Base-by-base conservation (phyloP, 148 eudicot genomes). In the Spergularia marina region DNA sequence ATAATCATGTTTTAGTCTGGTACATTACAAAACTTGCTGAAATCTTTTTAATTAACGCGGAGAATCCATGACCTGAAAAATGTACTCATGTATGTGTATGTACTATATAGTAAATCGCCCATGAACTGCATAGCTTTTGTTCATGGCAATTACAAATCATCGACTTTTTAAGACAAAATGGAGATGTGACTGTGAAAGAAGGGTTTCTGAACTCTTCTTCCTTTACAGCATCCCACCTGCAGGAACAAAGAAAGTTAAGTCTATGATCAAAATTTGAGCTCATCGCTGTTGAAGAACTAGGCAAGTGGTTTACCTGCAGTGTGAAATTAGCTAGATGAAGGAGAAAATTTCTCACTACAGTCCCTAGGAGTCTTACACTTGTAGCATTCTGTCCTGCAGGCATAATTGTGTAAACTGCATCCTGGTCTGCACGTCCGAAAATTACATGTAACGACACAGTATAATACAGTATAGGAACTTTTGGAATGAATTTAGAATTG, bases 351-450 rank as follows among this genome's bases (percentile, higher is more conserved):
- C 85, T 77, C 51, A 87, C 91, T 86, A 62, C 30, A 85, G 58
- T 89, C 88, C 70, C 79, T 87, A 1, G 90, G 87, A 21, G 81
- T 80, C 75, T 78, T 85, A 89, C 97, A 92, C 73, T 86, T 87
- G 47, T 69, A 87, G 61, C 97, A 92, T 70, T 90, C 93, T 71
- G 54, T 82, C 86, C 91, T 87, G 83, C 93, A 83, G 10, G 97
- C 97, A 71, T 89, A 92, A 76, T 90, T 92, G 85, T 92, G 97
- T 74, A 79, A 64, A 20, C 90, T 93, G 66, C 97, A 90, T 71
- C 93, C 91, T 16, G 65, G 40, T 68, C 97, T 92, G 78, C 49
- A 74, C 57, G 52, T 58, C 36, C 72, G 53, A 74, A 16, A 64
- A n/a, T 64, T 41, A 61, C 67, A 17, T 61, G 53, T 12, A 56